Evolutionary conservation across 2,329 filamentous ascomycete species (phyloP), one percentile per base, ranked within the genome.

Genomic region (Monosporascus sp.): DNA sequence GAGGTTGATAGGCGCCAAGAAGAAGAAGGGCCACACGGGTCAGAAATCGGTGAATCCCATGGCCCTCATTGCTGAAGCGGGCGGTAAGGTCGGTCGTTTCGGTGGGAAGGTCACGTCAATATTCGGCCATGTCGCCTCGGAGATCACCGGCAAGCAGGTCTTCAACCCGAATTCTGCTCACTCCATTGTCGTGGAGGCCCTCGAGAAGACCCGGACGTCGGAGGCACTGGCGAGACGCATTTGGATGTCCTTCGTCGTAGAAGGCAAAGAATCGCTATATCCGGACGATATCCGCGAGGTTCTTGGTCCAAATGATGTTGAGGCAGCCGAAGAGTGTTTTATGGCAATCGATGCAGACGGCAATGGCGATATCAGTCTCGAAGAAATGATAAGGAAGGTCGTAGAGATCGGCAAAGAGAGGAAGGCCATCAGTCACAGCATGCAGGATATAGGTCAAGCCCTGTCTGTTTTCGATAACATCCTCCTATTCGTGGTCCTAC

Each of bases 181-280:
- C 69, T 94, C 91, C 0, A 84, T 97, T 48, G 91, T 97, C 5
- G 79, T 95, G 14, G 85, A 95, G 67, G 94, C 93, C 8, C 78
- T 97, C 34, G 92, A 97, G 71, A 93, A 91, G 73, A 85, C 83
- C 44, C 80, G 81, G 55, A 89, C 91, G 7, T 90, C 91, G 0
- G 92, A 97, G 69, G 94, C 94, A n/a, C 76, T 97, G 54, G 92
- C 90, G n/a, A 87, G 85, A 61, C 88, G 94, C 65, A 87, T 97
- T 58, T 97, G 94, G 94, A 96, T 97, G 90, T 97, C 92, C 1
- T 96, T 97, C 67, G 94, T 96, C 1, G 84, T 94, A 4, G 93
- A 97, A 71, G 91, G 91, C 62, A 86, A 86, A 54, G 90, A 97
- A 41, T 77, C 86, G 0, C 78, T 99, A 8, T 90, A 82, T 61